A percentile compares a stretch with the other conserved stretches of the same genome.
Evolutionary conservation across 441 rosid genomes (phyloP).

Genomic region (Euphorbia neoarborescens): DNA sequence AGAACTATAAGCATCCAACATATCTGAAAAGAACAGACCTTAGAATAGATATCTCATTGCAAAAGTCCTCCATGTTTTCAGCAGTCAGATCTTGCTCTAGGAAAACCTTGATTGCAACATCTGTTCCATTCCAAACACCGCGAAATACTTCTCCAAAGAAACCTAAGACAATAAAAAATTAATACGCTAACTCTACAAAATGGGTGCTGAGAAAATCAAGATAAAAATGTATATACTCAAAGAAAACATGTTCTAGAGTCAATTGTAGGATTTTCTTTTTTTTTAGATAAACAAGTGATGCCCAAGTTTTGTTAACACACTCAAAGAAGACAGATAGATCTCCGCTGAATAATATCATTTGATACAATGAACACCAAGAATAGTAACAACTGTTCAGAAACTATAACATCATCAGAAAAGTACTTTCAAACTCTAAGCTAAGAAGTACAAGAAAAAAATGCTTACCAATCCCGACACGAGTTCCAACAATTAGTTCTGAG

Average conservation of each 20-base stretch:
- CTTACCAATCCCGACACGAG: slow-evolving; percentile 98
- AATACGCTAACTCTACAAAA: slow-evolving; percentile 10
- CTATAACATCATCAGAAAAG: not conserved
- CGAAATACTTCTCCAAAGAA: slow-evolving; percentile 97
- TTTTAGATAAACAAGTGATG: not conserved
- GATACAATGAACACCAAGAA: not conserved
- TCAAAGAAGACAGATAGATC: not conserved
- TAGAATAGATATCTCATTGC: slow-evolving; percentile 94
- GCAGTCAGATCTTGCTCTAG: slow-evolving; percentile 95
- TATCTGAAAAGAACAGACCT: slow-evolving; percentile 46
- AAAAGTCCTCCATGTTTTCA: slow-evolving; percentile 98
- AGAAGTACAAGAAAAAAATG: not conserved
- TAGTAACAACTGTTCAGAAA: not conserved
- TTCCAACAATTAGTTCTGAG: slow-evolving; percentile 82
- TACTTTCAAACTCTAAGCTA: not conserved
- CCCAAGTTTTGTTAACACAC: slow-evolving; percentile 7
- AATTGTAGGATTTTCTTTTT: slow-evolving; percentile 1
- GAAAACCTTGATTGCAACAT: slow-evolving; percentile 94
- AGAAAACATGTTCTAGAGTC: not conserved
- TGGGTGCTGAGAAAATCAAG: not conserved
- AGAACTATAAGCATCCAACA: slow-evolving; percentile 20
- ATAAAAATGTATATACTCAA: not conserved
- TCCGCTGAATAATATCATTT: not conserved
- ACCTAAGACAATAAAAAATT: slow-evolving; percentile 35
- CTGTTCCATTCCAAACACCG: slow-evolving; percentile 96